Evolutionary conservation across 2,329 filamentous ascomycete species (phyloP), one percentile per base, ranked within the genome.

Genomic region (Phoma sp.): DNA sequence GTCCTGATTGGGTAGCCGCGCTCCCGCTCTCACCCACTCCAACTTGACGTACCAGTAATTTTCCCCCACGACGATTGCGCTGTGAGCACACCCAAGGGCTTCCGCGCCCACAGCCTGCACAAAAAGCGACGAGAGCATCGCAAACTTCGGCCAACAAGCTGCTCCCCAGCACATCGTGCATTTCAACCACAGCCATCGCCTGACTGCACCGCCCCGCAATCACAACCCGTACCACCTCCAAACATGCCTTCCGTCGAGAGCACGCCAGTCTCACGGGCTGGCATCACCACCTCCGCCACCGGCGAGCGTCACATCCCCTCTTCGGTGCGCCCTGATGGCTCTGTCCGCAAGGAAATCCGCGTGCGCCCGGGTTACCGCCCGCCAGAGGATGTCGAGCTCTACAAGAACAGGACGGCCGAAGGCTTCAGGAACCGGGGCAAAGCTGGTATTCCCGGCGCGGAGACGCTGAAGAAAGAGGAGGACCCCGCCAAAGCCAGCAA

Each of bases 311-410:
- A 92, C 66, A 98, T 99, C 53, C 95, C 95, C 21, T 85, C 93
- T 36, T 98, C 93, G 0, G 80, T 86, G 36, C 89, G 96, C 48
- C 79, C 95, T 20, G 95, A 99, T 72, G 95, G 95, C 53, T 92
- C 89, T 43, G 91, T 91, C n/a, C 87, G 95, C 51, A 96, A 91
- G 71, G 93, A 96, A 69, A 98, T 98, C 72, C 91, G 91, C 70
- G 92, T 99, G 57, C 87, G 92, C 25, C 93, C 95, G 0, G 96
- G 95, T 47, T 99, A 97, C 77, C 87, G 88, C 28, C 96, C 95
- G 1, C 92, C 93, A 0, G 95, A 99, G 78, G 95, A 99, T 76
- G 89, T 98, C 60, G 92, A 97, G 72, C 82, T 96, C 38, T 99
- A 99, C 84, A 96, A 92, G 80, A 97, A 96, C 76, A 88, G 91